Percentiles rank a stretch among this genome's conserved stretches.
Evolutionary conservation across 2,329 filamentous ascomycete species (phyloP).

Genomic region (Dichotomopilus funicola): DNA sequence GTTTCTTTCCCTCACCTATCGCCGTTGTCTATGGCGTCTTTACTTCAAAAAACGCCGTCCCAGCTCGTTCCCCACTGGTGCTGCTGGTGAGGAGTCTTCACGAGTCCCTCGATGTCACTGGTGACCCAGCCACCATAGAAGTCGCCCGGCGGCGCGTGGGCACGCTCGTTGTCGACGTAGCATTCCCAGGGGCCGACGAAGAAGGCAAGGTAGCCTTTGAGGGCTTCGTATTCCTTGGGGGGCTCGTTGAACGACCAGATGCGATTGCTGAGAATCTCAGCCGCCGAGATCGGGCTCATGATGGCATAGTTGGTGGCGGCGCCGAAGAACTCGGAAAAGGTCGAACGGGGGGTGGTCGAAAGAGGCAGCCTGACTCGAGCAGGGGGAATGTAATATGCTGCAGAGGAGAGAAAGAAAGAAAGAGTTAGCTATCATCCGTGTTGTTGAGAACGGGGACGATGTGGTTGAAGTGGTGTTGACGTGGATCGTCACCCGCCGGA

Average conservation of each 20-base stretch:
- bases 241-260: slow-evolving; percentile 56
- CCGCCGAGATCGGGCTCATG: slow-evolving; percentile 31
- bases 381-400: slow-evolving; percentile 55
- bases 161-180: slow-evolving; percentile 54
- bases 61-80: slow-evolving; percentile 26
- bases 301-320: slow-evolving; percentile 52
- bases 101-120: slow-evolving; percentile 49
- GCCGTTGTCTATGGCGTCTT: not conserved
- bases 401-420: not conserved
- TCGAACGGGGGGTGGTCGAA: slow-evolving; percentile 36
- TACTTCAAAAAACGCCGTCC: slow-evolving; percentile 13
- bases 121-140: slow-evolving; percentile 62
- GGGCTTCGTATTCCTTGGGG: slow-evolving; percentile 42
- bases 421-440: slow-evolving; percentile 5
- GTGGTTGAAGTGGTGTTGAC: no score
- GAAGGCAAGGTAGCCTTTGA: slow-evolving; percentile 52
- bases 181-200: slow-evolving; percentile 58
- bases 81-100: slow-evolving; percentile 32
- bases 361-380: slow-evolving; percentile 42
- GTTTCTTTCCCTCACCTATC: not conserved
- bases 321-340: slow-evolving; percentile 58
- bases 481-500: no score
- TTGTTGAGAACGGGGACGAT: no score
- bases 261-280: slow-evolving; percentile 39
- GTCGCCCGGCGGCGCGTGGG: slow-evolving; percentile 53